Percentiles rank a stretch among this genome's conserved stretches.
phyloP scores from a whole-genome alignment of 2,329 filamentous ascomycete species.

The Neurospora crassa region DNA sequence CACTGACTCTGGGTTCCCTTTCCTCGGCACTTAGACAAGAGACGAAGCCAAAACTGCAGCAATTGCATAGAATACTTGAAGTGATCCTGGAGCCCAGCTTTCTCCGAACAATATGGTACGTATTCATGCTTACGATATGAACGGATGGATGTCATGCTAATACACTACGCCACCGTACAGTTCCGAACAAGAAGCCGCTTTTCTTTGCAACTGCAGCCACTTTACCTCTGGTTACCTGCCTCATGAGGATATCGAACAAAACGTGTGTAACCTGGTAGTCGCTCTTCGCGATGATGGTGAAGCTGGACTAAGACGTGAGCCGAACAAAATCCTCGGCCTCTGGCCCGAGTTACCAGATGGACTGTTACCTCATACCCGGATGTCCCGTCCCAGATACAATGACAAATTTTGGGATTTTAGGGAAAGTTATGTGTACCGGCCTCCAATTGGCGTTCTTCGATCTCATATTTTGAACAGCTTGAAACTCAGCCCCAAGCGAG shows the following conservation, averaged over 20 bases:
- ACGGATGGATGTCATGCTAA: background rate
- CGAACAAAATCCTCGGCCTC: background rate
- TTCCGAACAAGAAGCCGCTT: background rate
- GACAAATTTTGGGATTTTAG: background rate
- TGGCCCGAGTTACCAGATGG: background rate
- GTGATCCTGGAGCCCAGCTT: background rate
- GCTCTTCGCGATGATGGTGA: background rate
- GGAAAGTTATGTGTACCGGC: background rate
- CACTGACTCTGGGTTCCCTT: too few species aligned
- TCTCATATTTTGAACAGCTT: background rate
- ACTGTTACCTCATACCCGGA: background rate
- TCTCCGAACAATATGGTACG: background rate
- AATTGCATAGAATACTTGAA: background rate
- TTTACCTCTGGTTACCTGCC: background rate
- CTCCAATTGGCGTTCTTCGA: background rate
- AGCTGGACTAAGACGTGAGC: background rate
- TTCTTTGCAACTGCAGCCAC: background rate
- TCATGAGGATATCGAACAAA: background rate
- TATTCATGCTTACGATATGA: background rate
- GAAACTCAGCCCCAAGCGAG: background rate
- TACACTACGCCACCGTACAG: background rate
- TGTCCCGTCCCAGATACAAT: background rate
- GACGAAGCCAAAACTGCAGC: too few species aligned
- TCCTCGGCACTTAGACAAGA: too few species aligned
- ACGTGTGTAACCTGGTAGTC: background rate